These are phyloP conservation scores for Eucalyptus victrix DNA, from an alignment of 345 rosid species.

Conservation along the genomic window DNA sequence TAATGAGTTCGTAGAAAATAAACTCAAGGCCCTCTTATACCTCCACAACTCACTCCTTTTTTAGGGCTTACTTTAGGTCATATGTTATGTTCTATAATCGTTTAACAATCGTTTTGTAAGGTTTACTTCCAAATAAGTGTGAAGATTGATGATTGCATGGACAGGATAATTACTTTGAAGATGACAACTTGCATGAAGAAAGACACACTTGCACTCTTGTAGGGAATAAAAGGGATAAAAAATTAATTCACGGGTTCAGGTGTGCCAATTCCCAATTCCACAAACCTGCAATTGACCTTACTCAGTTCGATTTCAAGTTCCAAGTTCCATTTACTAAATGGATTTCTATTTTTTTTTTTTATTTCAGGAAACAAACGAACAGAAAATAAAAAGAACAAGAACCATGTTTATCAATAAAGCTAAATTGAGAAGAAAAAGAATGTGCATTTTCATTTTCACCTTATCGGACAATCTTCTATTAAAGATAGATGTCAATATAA, in stretches of 20 bases:
- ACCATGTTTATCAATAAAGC: not conserved
- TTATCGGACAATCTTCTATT: not conserved
- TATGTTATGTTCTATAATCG: not conserved
- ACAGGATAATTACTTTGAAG: accelerated
- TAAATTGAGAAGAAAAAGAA: not conserved
- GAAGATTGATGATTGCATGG: not conserved
- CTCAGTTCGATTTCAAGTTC: accelerated
- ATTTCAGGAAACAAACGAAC: accelerated
- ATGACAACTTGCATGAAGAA: not conserved
- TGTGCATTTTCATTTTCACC: not conserved
- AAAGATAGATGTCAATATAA: not conserved
- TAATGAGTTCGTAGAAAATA: not conserved
- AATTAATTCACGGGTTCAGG: too few species aligned
- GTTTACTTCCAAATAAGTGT: not conserved
- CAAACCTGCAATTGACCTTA: accelerated
- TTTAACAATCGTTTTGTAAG: not conserved
- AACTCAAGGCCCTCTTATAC: not conserved
- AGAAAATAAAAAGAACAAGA: accelerated
- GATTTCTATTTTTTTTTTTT: too few species aligned
- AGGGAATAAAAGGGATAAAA: not conserved
- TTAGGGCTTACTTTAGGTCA: not conserved
- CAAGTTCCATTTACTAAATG: too few species aligned
- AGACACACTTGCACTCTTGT: not conserved
- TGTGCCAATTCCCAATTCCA: too few species aligned
- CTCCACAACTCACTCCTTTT: not conserved